These are phyloP conservation scores for Lactifluus rugatus DNA, from an alignment of 768 basidiomycete species.

Conservation along the genomic window DNA sequence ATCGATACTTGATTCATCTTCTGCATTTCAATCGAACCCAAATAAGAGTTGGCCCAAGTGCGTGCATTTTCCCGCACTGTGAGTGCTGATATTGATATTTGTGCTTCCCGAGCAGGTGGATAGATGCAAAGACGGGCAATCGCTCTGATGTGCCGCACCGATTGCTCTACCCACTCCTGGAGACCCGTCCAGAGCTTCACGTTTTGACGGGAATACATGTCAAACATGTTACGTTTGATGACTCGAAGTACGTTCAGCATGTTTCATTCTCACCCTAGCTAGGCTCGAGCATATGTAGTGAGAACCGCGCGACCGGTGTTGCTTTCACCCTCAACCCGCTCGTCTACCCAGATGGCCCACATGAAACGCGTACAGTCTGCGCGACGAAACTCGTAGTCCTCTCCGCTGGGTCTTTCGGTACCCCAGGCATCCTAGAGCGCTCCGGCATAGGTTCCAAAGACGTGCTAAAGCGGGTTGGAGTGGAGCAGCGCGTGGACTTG, in stretches of 20 bases:
- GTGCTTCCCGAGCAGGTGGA: slow-evolving; percentile 35
- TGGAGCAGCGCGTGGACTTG: slow-evolving; percentile 29
- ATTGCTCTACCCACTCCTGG: slow-evolving; percentile 29
- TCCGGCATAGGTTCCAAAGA: slow-evolving; percentile 34
- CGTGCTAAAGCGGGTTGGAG: slow-evolving; percentile 24
- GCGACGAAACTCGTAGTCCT: slow-evolving; percentile 32
- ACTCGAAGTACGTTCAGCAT: slow-evolving; percentile 20
- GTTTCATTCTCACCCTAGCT: neutral
- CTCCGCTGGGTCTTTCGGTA: slow-evolving; percentile 34
- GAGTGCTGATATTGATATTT: neutral
- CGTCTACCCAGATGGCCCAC: slow-evolving; percentile 19
- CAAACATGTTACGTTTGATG: slow-evolving; percentile 28
- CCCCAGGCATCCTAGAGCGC: slow-evolving; percentile 45
- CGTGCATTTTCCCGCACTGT: slow-evolving; percentile 7
- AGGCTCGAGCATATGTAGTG: slow-evolving; percentile 18
- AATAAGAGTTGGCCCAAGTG: slow-evolving; percentile 48
- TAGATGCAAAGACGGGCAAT: slow-evolving; percentile 39
- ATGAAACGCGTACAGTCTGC: slow-evolving; percentile 16
- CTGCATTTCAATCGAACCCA: slow-evolving; percentile 4
- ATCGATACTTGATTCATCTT: neutral
- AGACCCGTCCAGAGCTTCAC: slow-evolving; percentile 26
- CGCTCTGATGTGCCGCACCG: slow-evolving; percentile 46
- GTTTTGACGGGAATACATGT: slow-evolving; percentile 28
- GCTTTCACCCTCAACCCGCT: slow-evolving; percentile 27
- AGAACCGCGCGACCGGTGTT: slow-evolving; percentile 31